Evolutionary conservation across 2,329 filamentous ascomycete species (phyloP).

Genomic region (Aspergillus versicolor): DNA sequence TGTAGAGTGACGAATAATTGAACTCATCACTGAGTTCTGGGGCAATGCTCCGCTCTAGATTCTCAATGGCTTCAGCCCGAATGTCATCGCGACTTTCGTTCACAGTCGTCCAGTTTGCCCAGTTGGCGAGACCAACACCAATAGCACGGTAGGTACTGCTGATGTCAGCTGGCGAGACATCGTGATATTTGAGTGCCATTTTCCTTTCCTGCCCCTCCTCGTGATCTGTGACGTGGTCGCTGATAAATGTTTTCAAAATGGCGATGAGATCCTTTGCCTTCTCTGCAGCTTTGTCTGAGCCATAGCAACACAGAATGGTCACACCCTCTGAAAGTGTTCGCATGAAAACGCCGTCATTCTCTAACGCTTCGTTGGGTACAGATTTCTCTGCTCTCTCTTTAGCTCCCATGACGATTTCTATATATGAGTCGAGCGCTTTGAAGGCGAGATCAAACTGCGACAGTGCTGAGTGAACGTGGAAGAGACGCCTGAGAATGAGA

Average conservation of each 20-base stretch:
- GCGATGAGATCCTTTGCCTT: constrained; percentile 71
- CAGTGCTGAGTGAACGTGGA: constrained; percentile 80
- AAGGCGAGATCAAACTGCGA: constrained; percentile 91
- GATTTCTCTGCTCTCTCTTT: constrained; percentile 79
- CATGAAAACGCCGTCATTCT: constrained; percentile 74
- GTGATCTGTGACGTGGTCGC: constrained; percentile 51
- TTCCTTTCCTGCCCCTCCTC: constrained; percentile 25
- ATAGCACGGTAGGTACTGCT: constrained; percentile 79
- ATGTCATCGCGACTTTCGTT: constrained; percentile 68
- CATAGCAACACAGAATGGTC: constrained; percentile 77
- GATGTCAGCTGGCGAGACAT: constrained; percentile 60
- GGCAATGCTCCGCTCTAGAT: constrained; percentile 70
- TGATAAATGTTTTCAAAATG: constrained; percentile 73
- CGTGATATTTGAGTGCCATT: constrained; percentile 17
- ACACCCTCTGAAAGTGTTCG: constrained; percentile 79
- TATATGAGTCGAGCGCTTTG: constrained; percentile 87
- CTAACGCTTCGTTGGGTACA: constrained; percentile 64
- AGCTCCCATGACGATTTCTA: constrained; percentile 81
- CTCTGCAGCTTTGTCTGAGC: constrained; percentile 70
- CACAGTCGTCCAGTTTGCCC: constrained; percentile 79
- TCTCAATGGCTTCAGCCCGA: constrained; percentile 74
- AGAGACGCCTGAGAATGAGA: constrained; percentile 78
- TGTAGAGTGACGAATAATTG: constrained; percentile 76
- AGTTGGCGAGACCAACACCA: constrained; percentile 81
- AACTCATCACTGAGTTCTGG: constrained; percentile 64